Base-by-base conservation (phyloP, 2,329 filamentous ascomycete species). In the Hypoxylon sp. region DNA sequence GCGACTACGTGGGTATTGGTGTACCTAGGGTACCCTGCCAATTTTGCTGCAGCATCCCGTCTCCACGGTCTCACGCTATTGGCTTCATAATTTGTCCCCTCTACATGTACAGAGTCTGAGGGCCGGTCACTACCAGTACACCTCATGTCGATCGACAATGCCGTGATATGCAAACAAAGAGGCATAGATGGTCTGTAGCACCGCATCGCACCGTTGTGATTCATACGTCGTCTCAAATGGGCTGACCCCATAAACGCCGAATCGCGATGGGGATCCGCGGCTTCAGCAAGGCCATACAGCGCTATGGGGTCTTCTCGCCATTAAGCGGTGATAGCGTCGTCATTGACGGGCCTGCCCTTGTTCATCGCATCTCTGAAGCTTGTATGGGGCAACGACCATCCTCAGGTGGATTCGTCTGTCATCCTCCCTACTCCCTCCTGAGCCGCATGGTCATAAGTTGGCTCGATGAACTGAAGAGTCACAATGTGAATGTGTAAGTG, bases 261-360 rank as follows among this genome's bases (percentile, higher is more conserved):
- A 62, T 57, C 56, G 69, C 51, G 20, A 85, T 92, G 90, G 90
- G 90, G 0, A 89, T 92, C 50, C 85, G 84, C 44, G 84, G 85
- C 69, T 81, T 92, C 4, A 84, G 83, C 50, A 78, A 81, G 13
- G 83, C 85, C 56, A 78, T 92, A 48, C 81, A 84, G 66, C 85
- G 85, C 0, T 89, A 86, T 76, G 85, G 85, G 1, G 77, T 80
- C 30, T 74, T 79, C 17, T 78, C 77, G 6, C 72, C 77, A 10
- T 79, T 92, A 1, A 72, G 78, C 42, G 78, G 80, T 27, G 76
- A 83, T 42, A 74, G 74, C 5, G 80, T 86, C 20, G 84, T 88
- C 49, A 88, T 97, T 62, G 94, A 97, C 77, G 94, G 94, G 0
- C 94, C 94, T 3, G 90, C 89, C 1, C 81, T 97, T 27, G 92